Evolutionary conservation across 2,329 filamentous ascomycete genomes (phyloP), one percentile per base, ranked within the genome.

Genomic region (Fusarium sp.): DNA sequence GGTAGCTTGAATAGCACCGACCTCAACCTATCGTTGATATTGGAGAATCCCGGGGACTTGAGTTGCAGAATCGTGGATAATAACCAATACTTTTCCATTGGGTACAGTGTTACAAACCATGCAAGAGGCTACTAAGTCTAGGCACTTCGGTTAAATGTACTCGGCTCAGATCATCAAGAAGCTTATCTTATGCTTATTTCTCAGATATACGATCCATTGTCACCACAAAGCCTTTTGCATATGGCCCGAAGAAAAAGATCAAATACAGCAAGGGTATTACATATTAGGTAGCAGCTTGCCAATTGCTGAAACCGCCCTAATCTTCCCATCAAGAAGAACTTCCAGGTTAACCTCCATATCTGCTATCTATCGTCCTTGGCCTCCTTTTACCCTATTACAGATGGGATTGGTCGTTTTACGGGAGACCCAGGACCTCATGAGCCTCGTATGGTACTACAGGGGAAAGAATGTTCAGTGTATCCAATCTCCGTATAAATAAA

Each of bases 141-240:
- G 54, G 43, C 29, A 20, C 31, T 39, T 54, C 44, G 56, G 49
- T 13, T 61, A 53, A 61, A 55, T 24, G 31, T 33, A 31, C 24
- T 43, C 33, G 41, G 47, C 43, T 41, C 26, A 41, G 35, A 29
- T 43, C 24, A 35, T 20, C 31, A 50, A 47, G 54, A 61, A 63
- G 64, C 63, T 67, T 62, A 67, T 44, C 55, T 49, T 38, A 42
- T 66, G 39, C 63, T 66, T 65, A 46, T 41, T 55, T 55, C 37
- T 54, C 29, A 29, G 48, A 57, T 43, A 37, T 13, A 26, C 50
- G 49, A 59, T 16, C 41, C 23, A 41, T 47, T 20, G 16, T 33
- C 28, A 31, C 33, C 26, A 21, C n/a, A 39, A 26, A 12, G 31
- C 21, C 13, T 24, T 50, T 12, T n/a, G n/a, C n/a, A 3, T n/a